These are phyloP conservation scores for Viola odorata DNA, from an alignment of 345 rosid genomes.

Conservation along the genomic window DNA sequence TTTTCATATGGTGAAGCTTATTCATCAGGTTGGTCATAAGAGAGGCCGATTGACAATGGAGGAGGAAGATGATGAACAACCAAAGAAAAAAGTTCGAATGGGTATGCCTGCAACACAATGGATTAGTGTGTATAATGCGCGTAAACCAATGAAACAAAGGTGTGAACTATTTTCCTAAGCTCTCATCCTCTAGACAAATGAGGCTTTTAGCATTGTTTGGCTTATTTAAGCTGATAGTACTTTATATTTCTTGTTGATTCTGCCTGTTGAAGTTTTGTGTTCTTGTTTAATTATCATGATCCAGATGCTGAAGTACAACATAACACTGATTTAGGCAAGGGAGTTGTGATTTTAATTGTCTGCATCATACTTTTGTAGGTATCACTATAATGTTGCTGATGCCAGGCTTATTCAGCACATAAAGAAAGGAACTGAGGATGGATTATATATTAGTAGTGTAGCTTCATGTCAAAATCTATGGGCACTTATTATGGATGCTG, in stretches of 20 bases:
- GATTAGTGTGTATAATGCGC: slow-evolving; percentile 88
- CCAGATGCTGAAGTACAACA: too few species aligned
- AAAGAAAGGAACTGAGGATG: slow-evolving; percentile 93
- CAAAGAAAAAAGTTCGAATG: slow-evolving; percentile 72
- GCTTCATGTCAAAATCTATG: slow-evolving; percentile 88
- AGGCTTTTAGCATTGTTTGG: too few species aligned
- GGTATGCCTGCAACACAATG: slow-evolving; percentile 95
- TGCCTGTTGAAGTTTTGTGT: too few species aligned
- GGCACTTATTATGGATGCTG: slow-evolving; percentile 99
- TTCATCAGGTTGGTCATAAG: slow-evolving; percentile 64
- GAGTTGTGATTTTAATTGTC: too few species aligned
- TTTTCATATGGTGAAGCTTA: slow-evolving; percentile 16
- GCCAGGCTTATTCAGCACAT: slow-evolving; percentile 70
- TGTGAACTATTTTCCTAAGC: slow-evolving; percentile 16
- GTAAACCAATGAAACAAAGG: slow-evolving; percentile 96
- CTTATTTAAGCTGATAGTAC: too few species aligned
- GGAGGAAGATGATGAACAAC: slow-evolving; percentile 88
- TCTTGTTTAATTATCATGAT: too few species aligned
- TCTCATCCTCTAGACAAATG: too few species aligned
- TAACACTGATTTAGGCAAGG: too few species aligned
- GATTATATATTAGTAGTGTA: slow-evolving; percentile 83
- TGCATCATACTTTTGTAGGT: slow-evolving; percentile 40
- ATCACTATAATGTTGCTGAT: slow-evolving; percentile 93
- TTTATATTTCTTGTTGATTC: too few species aligned
- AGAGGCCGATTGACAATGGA: slow-evolving; percentile 65